Evolutionary conservation across 108 stramenopile genomes (phyloP).

Genomic region (Cyclotella baltica): DNA sequence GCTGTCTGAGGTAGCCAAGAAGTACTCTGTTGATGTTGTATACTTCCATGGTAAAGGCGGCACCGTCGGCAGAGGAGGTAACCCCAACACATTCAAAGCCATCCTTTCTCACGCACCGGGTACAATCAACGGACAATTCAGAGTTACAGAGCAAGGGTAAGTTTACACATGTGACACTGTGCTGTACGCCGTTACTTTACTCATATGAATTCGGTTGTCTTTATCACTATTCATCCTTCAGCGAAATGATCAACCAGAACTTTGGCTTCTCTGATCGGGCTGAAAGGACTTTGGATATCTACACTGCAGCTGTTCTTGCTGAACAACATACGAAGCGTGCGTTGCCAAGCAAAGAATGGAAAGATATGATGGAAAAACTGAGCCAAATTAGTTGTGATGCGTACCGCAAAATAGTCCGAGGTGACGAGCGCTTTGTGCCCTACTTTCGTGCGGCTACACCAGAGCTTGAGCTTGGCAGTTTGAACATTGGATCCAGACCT

Average conservation of each 20-base stretch:
- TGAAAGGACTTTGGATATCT: slow-evolving; percentile 85
- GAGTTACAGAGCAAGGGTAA: slow-evolving; percentile 99
- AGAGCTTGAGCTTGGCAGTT: slow-evolving; percentile 87
- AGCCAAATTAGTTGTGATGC: slow-evolving; percentile 87
- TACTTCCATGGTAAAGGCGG: slow-evolving; percentile 88
- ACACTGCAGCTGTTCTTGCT: slow-evolving; percentile 94
- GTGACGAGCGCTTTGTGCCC: slow-evolving; percentile 92
- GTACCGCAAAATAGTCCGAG: slow-evolving; percentile 90
- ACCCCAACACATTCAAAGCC: slow-evolving; percentile 84
- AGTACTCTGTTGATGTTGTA: slow-evolving; percentile 73
- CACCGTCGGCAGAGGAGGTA: slow-evolving; percentile 88
- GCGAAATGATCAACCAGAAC: slow-evolving; percentile 98
- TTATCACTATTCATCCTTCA: too few species aligned
- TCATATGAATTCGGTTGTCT: too few species aligned
- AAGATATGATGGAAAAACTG: slow-evolving; percentile 84
- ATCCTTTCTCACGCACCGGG: slow-evolving; percentile 90
- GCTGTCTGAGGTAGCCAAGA: slow-evolving; percentile 74
- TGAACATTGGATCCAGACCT: slow-evolving; percentile 98
- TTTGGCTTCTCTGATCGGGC: slow-evolving; percentile 92
- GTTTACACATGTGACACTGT: too few species aligned
- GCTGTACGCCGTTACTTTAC: too few species aligned
- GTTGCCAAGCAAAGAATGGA: slow-evolving; percentile 77
- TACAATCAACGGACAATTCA: slow-evolving; percentile 96
- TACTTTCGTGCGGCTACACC: slow-evolving; percentile 98
- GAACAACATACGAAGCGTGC: slow-evolving; percentile 75